These are phyloP conservation scores for Malus sieversii DNA, from an alignment of 306 rosid genomes.

Conservation along the genomic window DNA sequence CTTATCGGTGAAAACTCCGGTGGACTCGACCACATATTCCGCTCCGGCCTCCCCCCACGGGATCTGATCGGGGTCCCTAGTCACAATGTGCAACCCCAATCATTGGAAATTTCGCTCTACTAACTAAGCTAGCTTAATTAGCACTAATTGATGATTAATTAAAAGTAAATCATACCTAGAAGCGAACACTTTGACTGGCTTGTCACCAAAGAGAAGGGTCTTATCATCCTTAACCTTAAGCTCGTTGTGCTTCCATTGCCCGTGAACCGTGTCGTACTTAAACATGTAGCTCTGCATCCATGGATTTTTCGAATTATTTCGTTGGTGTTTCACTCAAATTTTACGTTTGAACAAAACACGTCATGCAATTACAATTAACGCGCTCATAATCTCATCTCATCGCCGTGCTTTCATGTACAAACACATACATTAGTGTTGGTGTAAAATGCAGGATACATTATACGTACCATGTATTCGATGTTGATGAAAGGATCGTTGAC, in stretches of 20 bases:
- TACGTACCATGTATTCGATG: conserved; percentile 46
- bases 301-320: background rate
- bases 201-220: conserved; percentile 1
- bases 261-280: conserved; percentile 44
- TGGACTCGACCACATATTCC: conserved; percentile 49
- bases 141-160: background rate
- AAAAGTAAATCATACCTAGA: background rate
- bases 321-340: too few relatives aligned
- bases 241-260: conserved; percentile 5
- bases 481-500: conserved; percentile 54
- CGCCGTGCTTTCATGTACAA: background rate
- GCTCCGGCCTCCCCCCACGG: conserved; percentile 51
- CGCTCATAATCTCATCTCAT: background rate
- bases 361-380: background rate
- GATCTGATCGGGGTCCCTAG: conserved; percentile 44
- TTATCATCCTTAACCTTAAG: background rate
- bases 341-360: too few relatives aligned
- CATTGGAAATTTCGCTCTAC: background rate
- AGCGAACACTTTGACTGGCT: background rate
- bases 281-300: conserved; percentile 43
- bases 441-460: background rate
- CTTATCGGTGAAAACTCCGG: background rate
- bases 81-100: background rate
- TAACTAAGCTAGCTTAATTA: background rate
- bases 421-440: background rate